Conservation (phyloP, 176 grass and related monocot genomes). For the Oryza glaberrima region DNA sequence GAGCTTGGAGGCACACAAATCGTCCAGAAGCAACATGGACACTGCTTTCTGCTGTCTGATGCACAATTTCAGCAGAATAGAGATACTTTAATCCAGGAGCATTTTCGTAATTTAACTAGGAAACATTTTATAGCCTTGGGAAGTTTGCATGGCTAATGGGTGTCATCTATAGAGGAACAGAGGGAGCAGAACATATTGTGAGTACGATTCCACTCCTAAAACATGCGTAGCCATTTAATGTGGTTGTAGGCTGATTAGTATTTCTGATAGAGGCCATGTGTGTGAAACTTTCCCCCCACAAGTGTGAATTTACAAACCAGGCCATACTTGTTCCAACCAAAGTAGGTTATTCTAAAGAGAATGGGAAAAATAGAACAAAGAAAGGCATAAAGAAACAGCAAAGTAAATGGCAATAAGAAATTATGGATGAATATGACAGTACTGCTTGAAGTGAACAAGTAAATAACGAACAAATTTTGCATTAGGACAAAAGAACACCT, state of each 20-base stretch:
- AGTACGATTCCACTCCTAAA: not conserved
- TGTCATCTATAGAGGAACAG: no score
- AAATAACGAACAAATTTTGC: conserved; percentile 23
- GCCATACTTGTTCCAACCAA: conserved; percentile 13
- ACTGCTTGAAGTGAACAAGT: conserved; percentile 28
- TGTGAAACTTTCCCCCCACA: not conserved
- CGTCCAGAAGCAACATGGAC: no score
- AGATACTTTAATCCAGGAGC: no score
- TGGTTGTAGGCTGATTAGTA: not conserved
- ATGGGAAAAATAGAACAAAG: conserved; percentile 9
- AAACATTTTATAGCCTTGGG: no score
- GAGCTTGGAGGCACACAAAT: no score
- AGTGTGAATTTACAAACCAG: not conserved
- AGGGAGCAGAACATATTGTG: no score
- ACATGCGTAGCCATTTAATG: not conserved
- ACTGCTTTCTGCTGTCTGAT: no score
- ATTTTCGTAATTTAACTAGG: no score
- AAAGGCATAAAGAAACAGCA: not conserved
- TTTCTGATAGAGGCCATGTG: not conserved
- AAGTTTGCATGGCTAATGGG: no score
- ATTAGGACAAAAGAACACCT: conserved; percentile 55
- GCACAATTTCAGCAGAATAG: no score
- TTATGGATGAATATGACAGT: conserved; percentile 1
- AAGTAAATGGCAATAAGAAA: conserved; percentile 21
- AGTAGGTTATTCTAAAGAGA: not conserved